Evolutionary conservation across 495 filamentous ascomycete species (phyloP).

Genomic region (Trichoderma gamsii): DNA sequence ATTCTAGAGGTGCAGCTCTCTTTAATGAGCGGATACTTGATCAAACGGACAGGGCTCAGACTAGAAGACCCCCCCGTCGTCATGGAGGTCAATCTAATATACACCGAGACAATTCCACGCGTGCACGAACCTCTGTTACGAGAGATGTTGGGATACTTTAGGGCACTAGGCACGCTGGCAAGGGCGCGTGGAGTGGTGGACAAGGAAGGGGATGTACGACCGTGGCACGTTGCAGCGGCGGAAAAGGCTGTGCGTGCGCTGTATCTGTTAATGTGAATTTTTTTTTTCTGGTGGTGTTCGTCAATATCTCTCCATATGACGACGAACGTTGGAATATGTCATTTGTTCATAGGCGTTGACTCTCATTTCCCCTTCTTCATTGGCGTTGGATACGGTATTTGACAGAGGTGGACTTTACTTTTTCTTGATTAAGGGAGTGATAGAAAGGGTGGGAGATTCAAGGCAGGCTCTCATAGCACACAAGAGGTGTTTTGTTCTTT

Average conservation of each 20-base stretch:
- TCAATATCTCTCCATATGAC: background rate
- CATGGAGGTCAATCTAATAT: conserved; percentile 62
- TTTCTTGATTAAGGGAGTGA: background rate
- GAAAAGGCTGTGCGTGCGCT: conserved; percentile 57
- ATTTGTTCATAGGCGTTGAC: background rate
- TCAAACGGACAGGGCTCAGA: conserved; percentile 62
- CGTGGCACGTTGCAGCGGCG: conserved; percentile 83
- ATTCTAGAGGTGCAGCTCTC: conserved; percentile 58
- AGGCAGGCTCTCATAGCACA: background rate
- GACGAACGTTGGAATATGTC: background rate
- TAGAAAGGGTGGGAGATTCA: background rate
- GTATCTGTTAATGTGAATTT: conserved; percentile 48
- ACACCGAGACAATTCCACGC: conserved; percentile 46
- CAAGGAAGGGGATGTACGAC: conserved; percentile 56
- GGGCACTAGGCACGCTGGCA: conserved; percentile 68
- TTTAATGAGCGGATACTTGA: conserved; percentile 66
- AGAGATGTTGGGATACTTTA: conserved; percentile 70
- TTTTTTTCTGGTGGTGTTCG: background rate
- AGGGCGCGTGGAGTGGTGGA: conserved; percentile 61
- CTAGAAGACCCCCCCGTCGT: conserved; percentile 56
- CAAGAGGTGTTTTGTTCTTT: background rate
- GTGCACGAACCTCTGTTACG: conserved; percentile 56
- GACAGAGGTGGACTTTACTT: background rate
- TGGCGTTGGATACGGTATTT: conserved; percentile 1
- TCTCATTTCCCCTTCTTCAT: background rate